A percentile compares a stretch with the other conserved stretches of the same genome.
Conservation (phyloP, 169 alveolate species). For the Toxoplasma gondii region DNA sequence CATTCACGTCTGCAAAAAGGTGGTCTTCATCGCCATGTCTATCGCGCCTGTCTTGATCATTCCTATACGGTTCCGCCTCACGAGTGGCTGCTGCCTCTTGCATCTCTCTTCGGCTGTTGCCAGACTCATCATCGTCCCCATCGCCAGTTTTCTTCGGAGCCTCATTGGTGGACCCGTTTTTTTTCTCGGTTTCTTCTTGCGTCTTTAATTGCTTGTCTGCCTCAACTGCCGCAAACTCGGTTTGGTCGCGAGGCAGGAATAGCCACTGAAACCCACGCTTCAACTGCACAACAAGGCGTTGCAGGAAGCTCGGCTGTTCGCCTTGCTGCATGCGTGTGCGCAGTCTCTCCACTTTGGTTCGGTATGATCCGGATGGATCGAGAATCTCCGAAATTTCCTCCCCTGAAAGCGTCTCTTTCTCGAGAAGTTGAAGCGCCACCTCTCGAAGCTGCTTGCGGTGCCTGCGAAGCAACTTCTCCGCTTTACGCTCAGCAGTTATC, state of each 20-base stretch:
- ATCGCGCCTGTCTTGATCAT: not conserved
- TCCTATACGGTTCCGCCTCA: too few relatives aligned
- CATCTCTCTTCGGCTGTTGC: not conserved
- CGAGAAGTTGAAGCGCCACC: conserved; percentile 81
- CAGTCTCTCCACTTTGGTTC: conserved; percentile 13
- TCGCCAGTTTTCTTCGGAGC: not conserved
- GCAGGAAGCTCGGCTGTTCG: not conserved
- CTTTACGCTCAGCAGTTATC: conserved; percentile 79
- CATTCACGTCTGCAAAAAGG: not conserved
- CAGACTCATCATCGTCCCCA: not conserved
- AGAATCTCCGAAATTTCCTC: conserved; percentile 77
- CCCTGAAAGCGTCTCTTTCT: conserved; percentile 86
- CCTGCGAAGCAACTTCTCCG: conserved; percentile 82
- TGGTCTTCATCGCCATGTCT: not conserved
- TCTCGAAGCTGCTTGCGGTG: conserved; percentile 80
- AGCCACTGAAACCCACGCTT: conserved; percentile 14
- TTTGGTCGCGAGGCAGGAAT: not conserved
- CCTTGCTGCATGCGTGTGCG: conserved; percentile 6
- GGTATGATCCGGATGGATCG: conserved; percentile 64
- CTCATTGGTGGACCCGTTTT: not conserved
- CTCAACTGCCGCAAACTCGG: conserved; percentile 2
- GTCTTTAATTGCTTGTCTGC: not conserved
- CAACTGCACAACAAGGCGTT: conserved; percentile 14
- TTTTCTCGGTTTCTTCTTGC: not conserved
- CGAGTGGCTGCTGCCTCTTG: not conserved